Percentiles rank a stretch among this genome's conserved stretches.
These are phyloP conservation scores for Lentinula detonsa DNA, from an alignment of 768 basidiomycete genomes.

Conservation along the genomic window DNA sequence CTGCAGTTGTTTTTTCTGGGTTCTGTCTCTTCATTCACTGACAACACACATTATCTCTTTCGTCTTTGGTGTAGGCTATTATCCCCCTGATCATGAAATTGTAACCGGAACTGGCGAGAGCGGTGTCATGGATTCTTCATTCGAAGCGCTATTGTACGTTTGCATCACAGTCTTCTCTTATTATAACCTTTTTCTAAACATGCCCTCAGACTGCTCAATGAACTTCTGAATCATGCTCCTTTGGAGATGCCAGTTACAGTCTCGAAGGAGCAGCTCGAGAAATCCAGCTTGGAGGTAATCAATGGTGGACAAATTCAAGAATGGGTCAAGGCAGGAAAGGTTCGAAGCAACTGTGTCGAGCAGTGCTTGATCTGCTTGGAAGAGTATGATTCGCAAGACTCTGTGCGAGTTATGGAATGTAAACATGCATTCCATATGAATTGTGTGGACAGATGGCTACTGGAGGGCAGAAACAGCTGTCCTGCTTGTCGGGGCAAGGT, in stretches of 20 bases:
- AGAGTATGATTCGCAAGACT: constrained; percentile 75
- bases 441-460: constrained; percentile 88
- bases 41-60: constrained; percentile 1
- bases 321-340: constrained; percentile 55
- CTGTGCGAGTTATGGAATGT: constrained; percentile 76
- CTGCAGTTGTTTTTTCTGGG: constrained; percentile 12
- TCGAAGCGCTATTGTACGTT: constrained; percentile 70
- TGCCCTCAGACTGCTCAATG: constrained; percentile 66
- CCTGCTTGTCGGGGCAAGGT: constrained; percentile 85
- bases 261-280: constrained; percentile 79
- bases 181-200: not conserved
- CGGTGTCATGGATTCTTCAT: constrained; percentile 60
- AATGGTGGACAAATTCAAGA: constrained; percentile 45
- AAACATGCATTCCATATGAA: constrained; percentile 85
- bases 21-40: not conserved
- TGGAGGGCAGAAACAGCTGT: constrained; percentile 83
- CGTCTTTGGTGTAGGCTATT: constrained; percentile 57
- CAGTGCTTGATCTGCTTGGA: constrained; percentile 85
- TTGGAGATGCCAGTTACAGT: constrained; percentile 67
- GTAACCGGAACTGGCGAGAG: constrained; percentile 67
- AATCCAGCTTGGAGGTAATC: constrained; percentile 75
- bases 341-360: constrained; percentile 77
- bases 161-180: not conserved
- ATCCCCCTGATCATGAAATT: constrained; percentile 85
- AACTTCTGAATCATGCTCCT: constrained; percentile 65